Percentiles rank a stretch among this genome's conserved stretches.
phyloP scores from a whole-genome alignment of 257 asterid species.

The Ilex asprella region DNA sequence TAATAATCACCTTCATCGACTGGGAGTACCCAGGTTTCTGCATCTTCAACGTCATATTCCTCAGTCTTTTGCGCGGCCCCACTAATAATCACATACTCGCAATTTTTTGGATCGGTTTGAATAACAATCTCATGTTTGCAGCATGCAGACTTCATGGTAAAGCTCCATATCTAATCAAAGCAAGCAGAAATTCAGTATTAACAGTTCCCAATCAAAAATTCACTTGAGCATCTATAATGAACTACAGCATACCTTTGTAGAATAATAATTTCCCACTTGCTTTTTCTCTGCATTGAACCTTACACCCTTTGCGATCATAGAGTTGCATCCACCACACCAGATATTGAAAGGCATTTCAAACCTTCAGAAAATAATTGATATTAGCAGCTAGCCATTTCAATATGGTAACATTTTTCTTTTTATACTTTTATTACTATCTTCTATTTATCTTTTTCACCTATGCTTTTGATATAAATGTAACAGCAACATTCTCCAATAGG shows the following conservation, averaged over 20 bases:
- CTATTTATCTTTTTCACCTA: no score
- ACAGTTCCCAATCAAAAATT: background rate
- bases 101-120: constrained; percentile 89
- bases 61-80: constrained; percentile 79
- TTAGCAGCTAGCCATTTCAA: no score
- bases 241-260: constrained; percentile 60
- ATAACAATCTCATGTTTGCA: constrained; percentile 87
- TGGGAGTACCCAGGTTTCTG: constrained; percentile 79
- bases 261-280: constrained; percentile 95
- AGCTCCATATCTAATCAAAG: constrained; percentile 83
- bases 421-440: no score
- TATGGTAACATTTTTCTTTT: no score
- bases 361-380: constrained; percentile 29
- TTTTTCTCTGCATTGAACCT: constrained; percentile 97
- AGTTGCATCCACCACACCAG: constrained; percentile 99
- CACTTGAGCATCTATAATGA: background rate
- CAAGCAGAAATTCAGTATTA: constrained; percentile 1
- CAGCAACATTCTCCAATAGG: no score
- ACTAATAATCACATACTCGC: constrained; percentile 65
- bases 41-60: constrained; percentile 92
- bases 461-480: no score
- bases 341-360: constrained; percentile 93
- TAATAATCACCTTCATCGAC: constrained; percentile 61
- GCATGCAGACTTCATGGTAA: constrained; percentile 91
- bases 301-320: constrained; percentile 99